phyloP scores from a whole-genome alignment of 495 filamentous ascomycete species.

The Ascobolus immersus region DNA sequence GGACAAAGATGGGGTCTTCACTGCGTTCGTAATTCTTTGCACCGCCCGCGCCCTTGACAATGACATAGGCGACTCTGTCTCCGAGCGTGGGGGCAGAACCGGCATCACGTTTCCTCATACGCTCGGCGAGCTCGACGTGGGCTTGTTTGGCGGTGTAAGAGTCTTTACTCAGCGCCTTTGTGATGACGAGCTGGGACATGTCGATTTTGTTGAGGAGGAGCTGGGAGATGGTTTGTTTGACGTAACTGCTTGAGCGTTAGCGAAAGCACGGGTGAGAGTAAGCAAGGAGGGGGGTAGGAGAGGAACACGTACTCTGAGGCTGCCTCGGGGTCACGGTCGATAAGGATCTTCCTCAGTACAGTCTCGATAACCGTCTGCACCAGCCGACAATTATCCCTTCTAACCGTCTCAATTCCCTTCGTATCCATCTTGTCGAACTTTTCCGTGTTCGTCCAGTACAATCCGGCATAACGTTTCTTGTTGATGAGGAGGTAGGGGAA shows the following conservation, averaged over 20 bases:
- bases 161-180: constrained; percentile 71
- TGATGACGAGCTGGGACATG: constrained; percentile 98
- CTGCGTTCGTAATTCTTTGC: constrained; percentile 86
- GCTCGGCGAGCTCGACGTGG: constrained; percentile 74
- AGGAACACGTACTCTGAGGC: constrained; percentile 90
- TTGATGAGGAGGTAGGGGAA: constrained; percentile 97
- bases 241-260: constrained; percentile 35
- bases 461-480: constrained; percentile 94
- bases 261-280: not conserved
- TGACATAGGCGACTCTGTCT: constrained; percentile 95
- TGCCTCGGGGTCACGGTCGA: constrained; percentile 64
- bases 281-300: not conserved
- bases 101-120: constrained; percentile 88
- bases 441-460: constrained; percentile 88
- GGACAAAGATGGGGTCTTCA: constrained; percentile 86
- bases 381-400: constrained; percentile 82
- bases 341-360: constrained; percentile 78
- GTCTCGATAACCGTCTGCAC: constrained; percentile 97
- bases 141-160: constrained; percentile 77
- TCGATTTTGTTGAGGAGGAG: constrained; percentile 93
- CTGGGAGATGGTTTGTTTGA: constrained; percentile 87
- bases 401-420: constrained; percentile 96
- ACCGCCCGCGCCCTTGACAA: constrained; percentile 69
- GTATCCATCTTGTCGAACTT: constrained; percentile 99
- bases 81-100: constrained; percentile 86